A percentile compares a stretch with the other conserved stretches of the same genome.
Conservation (phyloP, 2,329 filamentous ascomycete genomes). For the Reticulascus tulasneorum region DNA sequence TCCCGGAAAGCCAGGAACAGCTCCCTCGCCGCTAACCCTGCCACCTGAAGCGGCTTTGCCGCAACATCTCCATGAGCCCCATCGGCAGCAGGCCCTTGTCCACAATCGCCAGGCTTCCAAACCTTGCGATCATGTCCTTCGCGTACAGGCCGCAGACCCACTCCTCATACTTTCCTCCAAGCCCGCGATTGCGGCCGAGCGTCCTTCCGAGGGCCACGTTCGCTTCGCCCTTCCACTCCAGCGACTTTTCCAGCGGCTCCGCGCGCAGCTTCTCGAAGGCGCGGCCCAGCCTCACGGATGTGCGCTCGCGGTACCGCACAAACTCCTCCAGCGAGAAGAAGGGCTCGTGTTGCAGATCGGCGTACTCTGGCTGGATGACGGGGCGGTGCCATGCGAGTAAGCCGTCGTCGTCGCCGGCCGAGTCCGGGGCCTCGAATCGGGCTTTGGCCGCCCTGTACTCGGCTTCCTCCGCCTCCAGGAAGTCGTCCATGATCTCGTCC, state of each 20-base stretch:
- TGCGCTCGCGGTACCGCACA: slow-evolving; percentile 27
- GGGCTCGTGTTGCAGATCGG: slow-evolving; percentile 14
- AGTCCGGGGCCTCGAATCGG: slow-evolving; percentile 22
- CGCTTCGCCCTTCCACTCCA: slow-evolving; percentile 19
- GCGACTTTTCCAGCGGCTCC: slow-evolving; percentile 19
- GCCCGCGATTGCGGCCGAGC: slow-evolving; percentile 10
- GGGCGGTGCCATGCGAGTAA: not conserved
- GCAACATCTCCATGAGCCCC: slow-evolving; percentile 33
- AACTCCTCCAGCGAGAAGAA: slow-evolving; percentile 39
- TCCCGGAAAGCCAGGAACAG: not conserved
- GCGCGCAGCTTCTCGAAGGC: slow-evolving; percentile 25
- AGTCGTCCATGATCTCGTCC: slow-evolving; percentile 19
- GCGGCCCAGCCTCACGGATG: slow-evolving; percentile 17
- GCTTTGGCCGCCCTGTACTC: slow-evolving; percentile 27
- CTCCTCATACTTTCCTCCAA: slow-evolving; percentile 26
- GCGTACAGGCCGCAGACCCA: slow-evolving; percentile 35
- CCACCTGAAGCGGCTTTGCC: slow-evolving; percentile 32
- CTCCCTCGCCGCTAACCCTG: slow-evolving; percentile 21
- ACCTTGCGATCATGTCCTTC: slow-evolving; percentile 31
- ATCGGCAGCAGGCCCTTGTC: slow-evolving; percentile 35
- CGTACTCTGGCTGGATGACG: slow-evolving; percentile 8
- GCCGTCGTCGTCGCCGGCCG: slow-evolving; percentile 4
- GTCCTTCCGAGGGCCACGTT: slow-evolving; percentile 13
- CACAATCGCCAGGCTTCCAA: slow-evolving; percentile 35
- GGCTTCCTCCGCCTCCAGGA: slow-evolving; percentile 26